These are phyloP conservation scores for Fusarium sororula DNA, from an alignment of 2,329 filamentous ascomycete species.

Conservation along the genomic window DNA sequence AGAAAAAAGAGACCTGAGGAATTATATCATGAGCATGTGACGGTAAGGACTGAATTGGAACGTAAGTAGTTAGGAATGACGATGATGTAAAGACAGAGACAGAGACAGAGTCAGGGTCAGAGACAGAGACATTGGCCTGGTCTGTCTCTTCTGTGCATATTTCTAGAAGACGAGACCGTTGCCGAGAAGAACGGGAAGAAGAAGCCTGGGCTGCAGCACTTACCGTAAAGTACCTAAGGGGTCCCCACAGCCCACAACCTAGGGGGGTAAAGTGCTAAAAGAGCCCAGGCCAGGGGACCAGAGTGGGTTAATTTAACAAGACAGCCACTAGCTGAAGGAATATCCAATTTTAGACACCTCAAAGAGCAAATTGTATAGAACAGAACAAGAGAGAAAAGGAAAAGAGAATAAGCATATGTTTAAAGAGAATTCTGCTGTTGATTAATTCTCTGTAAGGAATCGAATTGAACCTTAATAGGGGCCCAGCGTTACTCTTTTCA, in stretches of 20 bases:
- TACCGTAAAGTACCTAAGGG: conserved; percentile 27
- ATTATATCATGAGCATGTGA: conserved; percentile 26
- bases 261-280: conserved; percentile 2
- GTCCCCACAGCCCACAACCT: conserved; percentile 4
- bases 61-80: not conserved
- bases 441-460: not conserved
- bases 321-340: not conserved
- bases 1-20: not conserved
- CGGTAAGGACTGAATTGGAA: not conserved
- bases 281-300: not conserved
- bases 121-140: not conserved
- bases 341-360: conserved; percentile 26
- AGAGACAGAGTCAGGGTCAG: not conserved
- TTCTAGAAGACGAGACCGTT: conserved; percentile 31
- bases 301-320: conserved; percentile 31
- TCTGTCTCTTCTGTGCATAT: conserved; percentile 19
- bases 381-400: not conserved
- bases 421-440: not conserved
- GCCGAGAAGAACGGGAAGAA: conserved; percentile 13
- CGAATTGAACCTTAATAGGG: conserved; percentile 2
- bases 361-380: not conserved
- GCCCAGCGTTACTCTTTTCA: conserved; percentile 14
- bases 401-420: not conserved
- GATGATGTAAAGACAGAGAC: conserved; percentile 13
- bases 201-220: conserved; percentile 14